Evolutionary conservation across 441 rosid genomes (phyloP).

Genomic region (Aquilaria agallochum): DNA sequence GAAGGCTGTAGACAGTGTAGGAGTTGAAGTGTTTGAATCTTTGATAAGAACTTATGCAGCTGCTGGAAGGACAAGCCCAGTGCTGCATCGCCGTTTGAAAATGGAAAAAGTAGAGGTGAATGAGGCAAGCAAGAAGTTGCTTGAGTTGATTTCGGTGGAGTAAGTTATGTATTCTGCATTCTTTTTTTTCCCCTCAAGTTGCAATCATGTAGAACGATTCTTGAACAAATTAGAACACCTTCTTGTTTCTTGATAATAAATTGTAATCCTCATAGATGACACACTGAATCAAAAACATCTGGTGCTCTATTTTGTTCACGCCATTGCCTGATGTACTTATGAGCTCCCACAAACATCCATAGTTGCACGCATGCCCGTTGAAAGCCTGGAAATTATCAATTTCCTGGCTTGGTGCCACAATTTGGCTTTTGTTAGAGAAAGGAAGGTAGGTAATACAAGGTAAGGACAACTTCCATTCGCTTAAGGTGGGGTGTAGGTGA

Average conservation of each 20-base stretch:
- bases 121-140: slow-evolving; percentile 57
- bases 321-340: too few species aligned
- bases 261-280: neutral
- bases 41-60: slow-evolving; percentile 86
- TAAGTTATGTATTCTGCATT: slow-evolving; percentile 31
- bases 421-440: too few species aligned
- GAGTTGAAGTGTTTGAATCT: slow-evolving; percentile 59
- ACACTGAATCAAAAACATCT: neutral
- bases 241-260: slow-evolving; percentile 17
- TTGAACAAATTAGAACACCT: slow-evolving; percentile 12
- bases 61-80: slow-evolving; percentile 66
- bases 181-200: slow-evolving; percentile 8
- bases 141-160: slow-evolving; percentile 47
- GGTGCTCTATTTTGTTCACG: too few species aligned
- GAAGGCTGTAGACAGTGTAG: slow-evolving; percentile 56
- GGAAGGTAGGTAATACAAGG: too few species aligned
- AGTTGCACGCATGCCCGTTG: too few species aligned
- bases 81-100: slow-evolving; percentile 58
- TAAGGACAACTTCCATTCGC: too few species aligned
- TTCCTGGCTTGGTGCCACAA: too few species aligned
- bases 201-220: slow-evolving; percentile 8
- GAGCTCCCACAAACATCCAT: too few species aligned
- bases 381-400: too few species aligned
- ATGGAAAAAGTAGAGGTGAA: slow-evolving; percentile 74
- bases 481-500: too few species aligned